phyloP scores from a whole-genome alignment of 192 early-diverging fungal genomes.

The Fimicolochytrium jonesii region DNA sequence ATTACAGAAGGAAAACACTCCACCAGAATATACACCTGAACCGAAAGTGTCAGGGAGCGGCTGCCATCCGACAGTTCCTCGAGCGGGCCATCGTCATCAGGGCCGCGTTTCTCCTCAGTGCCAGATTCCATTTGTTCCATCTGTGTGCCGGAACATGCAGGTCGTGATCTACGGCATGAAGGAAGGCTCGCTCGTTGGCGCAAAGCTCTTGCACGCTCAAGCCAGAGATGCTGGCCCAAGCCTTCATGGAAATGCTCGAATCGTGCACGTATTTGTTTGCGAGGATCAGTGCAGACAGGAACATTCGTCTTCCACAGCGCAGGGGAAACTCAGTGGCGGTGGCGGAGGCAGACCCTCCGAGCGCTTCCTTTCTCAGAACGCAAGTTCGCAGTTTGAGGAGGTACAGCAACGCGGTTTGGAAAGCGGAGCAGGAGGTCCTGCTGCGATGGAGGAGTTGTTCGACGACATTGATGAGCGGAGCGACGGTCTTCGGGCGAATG shows the following conservation, averaged over 20 bases:
- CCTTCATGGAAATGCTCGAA: conserved; percentile 62
- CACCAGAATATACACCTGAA: too few species aligned
- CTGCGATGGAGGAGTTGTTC: conserved; percentile 72
- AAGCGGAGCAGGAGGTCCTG: conserved; percentile 69
- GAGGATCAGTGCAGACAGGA: conserved; percentile 61
- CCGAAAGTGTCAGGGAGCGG: too few species aligned
- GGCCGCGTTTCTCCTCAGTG: too few species aligned
- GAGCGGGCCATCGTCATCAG: too few species aligned
- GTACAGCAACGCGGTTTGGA: conserved; percentile 75
- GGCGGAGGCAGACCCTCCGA: neutral
- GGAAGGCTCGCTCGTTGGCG: conserved; percentile 73
- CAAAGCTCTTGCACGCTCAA: conserved; percentile 73
- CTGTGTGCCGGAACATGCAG: conserved; percentile 59
- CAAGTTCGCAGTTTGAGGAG: conserved; percentile 53
- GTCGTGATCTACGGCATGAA: conserved; percentile 70
- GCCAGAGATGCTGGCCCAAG: conserved; percentile 78
- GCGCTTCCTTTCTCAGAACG: neutral
- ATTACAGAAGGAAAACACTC: too few species aligned
- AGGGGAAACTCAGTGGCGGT: conserved; percentile 8
- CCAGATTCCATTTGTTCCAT: conserved; percentile 62
- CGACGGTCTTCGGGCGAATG: too few species aligned
- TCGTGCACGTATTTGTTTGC: conserved; percentile 69
- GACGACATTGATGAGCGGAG: conserved; percentile 64
- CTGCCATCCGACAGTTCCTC: too few species aligned
- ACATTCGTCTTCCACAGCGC: conserved; percentile 63